These are phyloP conservation scores for Boeremia lycopersici DNA, from an alignment of 2,329 filamentous ascomycete species.

Conservation along the genomic window DNA sequence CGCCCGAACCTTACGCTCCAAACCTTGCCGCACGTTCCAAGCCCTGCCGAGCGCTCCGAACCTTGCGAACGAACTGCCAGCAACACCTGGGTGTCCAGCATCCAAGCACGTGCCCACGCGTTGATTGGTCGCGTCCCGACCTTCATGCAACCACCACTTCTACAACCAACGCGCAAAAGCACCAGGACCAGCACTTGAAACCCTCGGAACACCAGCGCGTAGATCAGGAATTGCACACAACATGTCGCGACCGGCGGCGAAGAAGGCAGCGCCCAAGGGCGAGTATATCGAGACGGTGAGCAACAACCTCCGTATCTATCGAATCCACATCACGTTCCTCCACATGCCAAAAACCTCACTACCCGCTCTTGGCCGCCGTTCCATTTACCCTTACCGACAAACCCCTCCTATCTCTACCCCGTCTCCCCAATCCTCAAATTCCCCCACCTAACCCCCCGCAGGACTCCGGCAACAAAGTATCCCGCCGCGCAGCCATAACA, in stretches of 20 bases:
- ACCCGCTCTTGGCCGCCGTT: not conserved
- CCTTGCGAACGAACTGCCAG: not conserved
- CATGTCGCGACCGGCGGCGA: slow-evolving; percentile 56
- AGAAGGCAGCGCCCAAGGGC: slow-evolving; percentile 71
- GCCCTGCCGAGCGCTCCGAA: too few relatives aligned
- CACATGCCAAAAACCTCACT: not conserved
- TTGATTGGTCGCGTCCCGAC: slow-evolving; percentile 18
- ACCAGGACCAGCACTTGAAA: not conserved
- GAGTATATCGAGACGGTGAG: slow-evolving; percentile 94
- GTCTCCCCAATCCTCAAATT: too few relatives aligned
- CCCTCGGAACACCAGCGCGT: too few relatives aligned
- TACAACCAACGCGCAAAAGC: not conserved
- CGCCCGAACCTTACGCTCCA: too few relatives aligned
- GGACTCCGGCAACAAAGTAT: slow-evolving; percentile 99
- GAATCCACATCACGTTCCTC: not conserved
- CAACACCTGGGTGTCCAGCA: not conserved
- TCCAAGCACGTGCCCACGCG: slow-evolving; percentile 12
- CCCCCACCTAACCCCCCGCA: slow-evolving; percentile 46
- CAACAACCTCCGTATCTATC: not conserved
- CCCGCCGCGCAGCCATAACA: slow-evolving; percentile 86
- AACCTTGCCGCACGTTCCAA: too few relatives aligned
- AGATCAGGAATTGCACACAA: not conserved
- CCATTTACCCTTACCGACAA: not conserved
- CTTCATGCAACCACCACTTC: slow-evolving; percentile 7
- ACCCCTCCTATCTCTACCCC: too few relatives aligned